phyloP scores from a whole-genome alignment of 1,284 basidiomycete species.

The Leccinum solheimii region DNA sequence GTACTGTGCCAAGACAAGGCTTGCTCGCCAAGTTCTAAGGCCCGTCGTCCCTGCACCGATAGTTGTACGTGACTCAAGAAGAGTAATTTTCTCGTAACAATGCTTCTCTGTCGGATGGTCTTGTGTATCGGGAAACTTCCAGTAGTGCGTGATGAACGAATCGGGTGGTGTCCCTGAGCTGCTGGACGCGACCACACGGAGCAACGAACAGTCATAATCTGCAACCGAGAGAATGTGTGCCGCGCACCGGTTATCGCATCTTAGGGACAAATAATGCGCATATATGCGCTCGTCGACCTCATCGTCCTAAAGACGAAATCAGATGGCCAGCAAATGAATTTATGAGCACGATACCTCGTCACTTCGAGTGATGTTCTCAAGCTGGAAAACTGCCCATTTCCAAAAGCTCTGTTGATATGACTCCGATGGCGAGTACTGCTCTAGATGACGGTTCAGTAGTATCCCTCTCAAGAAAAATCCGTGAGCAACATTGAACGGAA shows the following conservation, averaged over 20 bases:
- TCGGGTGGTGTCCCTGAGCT: conserved; percentile 41
- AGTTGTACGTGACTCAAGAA: conserved; percentile 69
- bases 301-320: conserved; percentile 40
- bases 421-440: conserved; percentile 56
- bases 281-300: conserved; percentile 69
- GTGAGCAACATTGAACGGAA: conserved; percentile 44
- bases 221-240: conserved; percentile 11
- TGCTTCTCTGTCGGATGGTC: conserved; percentile 1
- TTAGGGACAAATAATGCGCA: conserved; percentile 52
- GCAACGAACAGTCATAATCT: conserved; percentile 26
- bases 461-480: conserved; percentile 54
- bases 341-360: conserved; percentile 41
- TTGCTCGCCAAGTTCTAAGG: conserved; percentile 73
- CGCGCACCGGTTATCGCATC: conserved; percentile 40
- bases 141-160: conserved; percentile 69
- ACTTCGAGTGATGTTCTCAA: conserved; percentile 47
- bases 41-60: conserved; percentile 78
- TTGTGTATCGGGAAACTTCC: conserved; percentile 34
- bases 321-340: conserved; percentile 3
- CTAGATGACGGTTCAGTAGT: conserved; percentile 52
- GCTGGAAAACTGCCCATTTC: conserved; percentile 61
- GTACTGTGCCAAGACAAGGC: conserved; percentile 63
- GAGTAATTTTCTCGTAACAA: conserved; percentile 48
- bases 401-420: conserved; percentile 66
- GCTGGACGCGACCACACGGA: conserved; percentile 1